These are phyloP conservation scores for Opeltia flavorubescens DNA, from an alignment of 495 filamentous ascomycete genomes.

Conservation along the genomic window DNA sequence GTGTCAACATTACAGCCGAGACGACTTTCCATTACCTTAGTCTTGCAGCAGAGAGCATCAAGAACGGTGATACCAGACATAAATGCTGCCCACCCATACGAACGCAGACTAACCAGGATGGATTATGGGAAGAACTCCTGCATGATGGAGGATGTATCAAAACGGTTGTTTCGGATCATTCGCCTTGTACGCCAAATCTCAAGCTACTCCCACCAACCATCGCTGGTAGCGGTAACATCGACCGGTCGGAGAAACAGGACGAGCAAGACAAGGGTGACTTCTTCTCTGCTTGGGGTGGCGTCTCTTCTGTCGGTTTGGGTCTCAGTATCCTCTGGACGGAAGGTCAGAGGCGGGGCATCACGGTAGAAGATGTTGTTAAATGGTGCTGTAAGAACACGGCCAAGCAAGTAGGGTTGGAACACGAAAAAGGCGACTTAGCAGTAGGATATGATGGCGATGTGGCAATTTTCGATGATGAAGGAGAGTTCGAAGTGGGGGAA, in stretches of 20 bases:
- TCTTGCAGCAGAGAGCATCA: slow-evolving; percentile 75
- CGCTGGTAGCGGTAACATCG: slow-evolving; percentile 13
- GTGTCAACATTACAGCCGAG: slow-evolving; percentile 86
- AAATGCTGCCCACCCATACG: slow-evolving; percentile 98
- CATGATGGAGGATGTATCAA: slow-evolving; percentile 64
- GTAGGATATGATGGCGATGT: slow-evolving; percentile 87
- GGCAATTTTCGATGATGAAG: slow-evolving; percentile 78
- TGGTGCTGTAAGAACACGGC: slow-evolving; percentile 84
- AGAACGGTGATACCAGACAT: slow-evolving; percentile 83
- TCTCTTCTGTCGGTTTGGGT: slow-evolving; percentile 85
- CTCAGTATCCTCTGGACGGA: slow-evolving; percentile 85
- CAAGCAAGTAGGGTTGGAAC: slow-evolving; percentile 74
- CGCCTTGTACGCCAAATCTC: slow-evolving; percentile 85
- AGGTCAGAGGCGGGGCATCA: slow-evolving; percentile 22
- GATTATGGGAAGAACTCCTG: slow-evolving; percentile 71
- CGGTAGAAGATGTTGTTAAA: slow-evolving; percentile 55
- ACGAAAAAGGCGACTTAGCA: slow-evolving; percentile 66
- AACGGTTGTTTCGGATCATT: slow-evolving; percentile 94
- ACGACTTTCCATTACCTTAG: slow-evolving; percentile 97
- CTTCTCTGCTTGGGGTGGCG: slow-evolving; percentile 91
- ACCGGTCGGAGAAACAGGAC: slow-evolving; percentile 20
- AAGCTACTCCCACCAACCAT: slow-evolving; percentile 70
- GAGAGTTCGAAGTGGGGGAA: slow-evolving; percentile 52
- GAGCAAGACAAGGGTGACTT: slow-evolving; percentile 54
- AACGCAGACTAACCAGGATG: slow-evolving; percentile 66